Conservation (phyloP, 495 filamentous ascomycete species). For the Neurospora tetrasperma region DNA sequence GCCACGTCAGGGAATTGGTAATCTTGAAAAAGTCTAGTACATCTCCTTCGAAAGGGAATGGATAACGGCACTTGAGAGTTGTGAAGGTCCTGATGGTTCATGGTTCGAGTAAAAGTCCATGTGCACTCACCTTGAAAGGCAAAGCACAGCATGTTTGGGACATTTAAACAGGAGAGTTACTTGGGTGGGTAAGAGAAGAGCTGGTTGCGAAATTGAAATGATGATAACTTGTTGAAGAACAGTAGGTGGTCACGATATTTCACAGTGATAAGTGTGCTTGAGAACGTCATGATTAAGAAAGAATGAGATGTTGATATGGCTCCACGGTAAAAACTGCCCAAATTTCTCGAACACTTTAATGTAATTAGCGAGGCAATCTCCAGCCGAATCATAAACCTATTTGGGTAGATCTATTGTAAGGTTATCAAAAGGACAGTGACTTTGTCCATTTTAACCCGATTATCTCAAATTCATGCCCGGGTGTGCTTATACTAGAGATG, state of each 20-base stretch:
- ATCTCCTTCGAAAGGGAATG: not conserved
- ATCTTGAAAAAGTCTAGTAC: not conserved
- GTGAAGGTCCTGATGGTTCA: not conserved
- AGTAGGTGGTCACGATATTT: not conserved
- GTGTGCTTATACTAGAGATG: not conserved
- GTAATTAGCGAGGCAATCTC: not conserved
- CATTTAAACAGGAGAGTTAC: not conserved
- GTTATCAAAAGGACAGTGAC: not conserved
- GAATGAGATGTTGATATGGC: not conserved
- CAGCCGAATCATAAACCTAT: not conserved
- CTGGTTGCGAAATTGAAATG: not conserved
- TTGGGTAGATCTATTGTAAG: not conserved
- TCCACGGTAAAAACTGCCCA: not conserved
- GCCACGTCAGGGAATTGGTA: not conserved
- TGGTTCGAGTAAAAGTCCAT: not conserved
- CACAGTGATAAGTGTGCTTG: not conserved
- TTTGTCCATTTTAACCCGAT: not conserved
- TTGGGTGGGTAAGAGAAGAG: not conserved
- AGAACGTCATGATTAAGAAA: not conserved
- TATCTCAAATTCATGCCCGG: not conserved
- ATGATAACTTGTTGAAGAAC: too few species aligned
- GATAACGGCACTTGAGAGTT: not conserved
- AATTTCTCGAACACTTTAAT: not conserved
- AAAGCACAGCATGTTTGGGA: not conserved
- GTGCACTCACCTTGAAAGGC: not conserved